Evolutionary conservation across 257 asterid species (phyloP).

Genomic region (Phtheirospermum japonicum): DNA sequence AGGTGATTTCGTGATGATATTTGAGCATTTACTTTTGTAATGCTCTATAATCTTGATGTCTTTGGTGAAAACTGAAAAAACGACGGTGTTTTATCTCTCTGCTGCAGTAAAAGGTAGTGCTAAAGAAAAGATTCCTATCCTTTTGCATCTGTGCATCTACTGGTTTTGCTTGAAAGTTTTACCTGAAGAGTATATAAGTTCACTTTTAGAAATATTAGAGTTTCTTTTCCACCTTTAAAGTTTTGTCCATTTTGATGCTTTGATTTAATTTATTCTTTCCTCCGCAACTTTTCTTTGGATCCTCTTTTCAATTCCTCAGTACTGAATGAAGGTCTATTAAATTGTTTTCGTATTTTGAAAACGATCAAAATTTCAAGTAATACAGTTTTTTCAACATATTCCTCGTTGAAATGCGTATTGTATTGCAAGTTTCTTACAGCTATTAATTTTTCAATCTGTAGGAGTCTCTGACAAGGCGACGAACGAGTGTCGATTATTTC

Average conservation of each 20-base stretch:
- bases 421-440: too few relatives aligned
- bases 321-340: too few relatives aligned
- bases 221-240: conserved; percentile 21
- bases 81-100: neutral
- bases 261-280: neutral
- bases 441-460: too few relatives aligned
- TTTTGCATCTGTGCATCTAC: conserved; percentile 11
- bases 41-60: neutral
- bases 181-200: conserved; percentile 25
- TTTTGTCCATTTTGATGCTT: conserved; percentile 13
- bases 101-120: conserved; percentile 18
- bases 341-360: too few relatives aligned
- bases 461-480: too few relatives aligned
- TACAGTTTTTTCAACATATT: too few relatives aligned
- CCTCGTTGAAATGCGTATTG: too few relatives aligned
- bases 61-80: conserved; percentile 13
- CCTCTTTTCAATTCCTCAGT: too few relatives aligned
- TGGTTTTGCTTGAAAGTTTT: conserved; percentile 25
- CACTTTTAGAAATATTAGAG: conserved; percentile 20
- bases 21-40: neutral
- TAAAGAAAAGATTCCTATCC: neutral
- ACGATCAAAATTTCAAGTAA: too few relatives aligned
- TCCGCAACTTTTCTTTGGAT: neutral
- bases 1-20: neutral
- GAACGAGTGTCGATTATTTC: too few relatives aligned